Evolutionary conservation across 805 yeast species (phyloP).

Genomic region (Monosporozyma yasuniensis): DNA sequence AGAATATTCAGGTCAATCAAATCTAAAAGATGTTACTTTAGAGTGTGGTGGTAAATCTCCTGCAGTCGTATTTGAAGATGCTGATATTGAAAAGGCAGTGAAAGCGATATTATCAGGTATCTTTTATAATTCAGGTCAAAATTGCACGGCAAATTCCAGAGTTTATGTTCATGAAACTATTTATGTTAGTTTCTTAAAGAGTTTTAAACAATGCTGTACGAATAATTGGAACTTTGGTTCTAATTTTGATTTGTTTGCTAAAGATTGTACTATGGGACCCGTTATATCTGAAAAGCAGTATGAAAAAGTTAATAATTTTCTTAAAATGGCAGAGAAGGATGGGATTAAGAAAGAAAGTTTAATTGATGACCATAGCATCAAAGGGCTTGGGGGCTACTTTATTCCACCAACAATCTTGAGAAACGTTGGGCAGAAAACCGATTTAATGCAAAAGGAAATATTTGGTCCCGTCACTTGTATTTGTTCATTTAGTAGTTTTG

Average conservation of each 20-base stretch:
- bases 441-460: slow-evolving; percentile 34
- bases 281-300: slow-evolving; percentile 42
- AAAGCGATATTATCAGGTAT: slow-evolving; percentile 43
- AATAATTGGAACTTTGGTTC: slow-evolving; percentile 47
- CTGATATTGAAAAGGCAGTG: slow-evolving; percentile 34
- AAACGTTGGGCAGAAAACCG: slow-evolving; percentile 32
- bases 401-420: slow-evolving; percentile 37
- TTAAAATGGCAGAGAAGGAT: too few relatives aligned
- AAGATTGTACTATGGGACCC: slow-evolving; percentile 38
- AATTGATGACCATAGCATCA: slow-evolving; percentile 28
- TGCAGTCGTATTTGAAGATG: slow-evolving; percentile 36
- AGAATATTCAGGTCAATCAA: slow-evolving; percentile 29
- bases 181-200: slow-evolving; percentile 37
- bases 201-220: slow-evolving; percentile 28
- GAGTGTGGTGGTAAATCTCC: slow-evolving; percentile 44
- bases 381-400: slow-evolving; percentile 32
- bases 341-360: slow-evolving; percentile 30
- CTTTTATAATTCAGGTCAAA: slow-evolving; percentile 50
- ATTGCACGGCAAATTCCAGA: slow-evolving; percentile 53
- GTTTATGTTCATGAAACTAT: slow-evolving; percentile 42
- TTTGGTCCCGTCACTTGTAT: slow-evolving; percentile 39
- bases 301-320: slow-evolving; percentile 34
- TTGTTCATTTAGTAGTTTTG: slow-evolving; percentile 30
- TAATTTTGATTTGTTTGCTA: slow-evolving; percentile 40
- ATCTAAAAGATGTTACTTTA: slow-evolving; percentile 36